These are phyloP conservation scores for Phytopythium chamaehyphon DNA, from an alignment of 352 stramenopile genomes.

Conservation along the genomic window DNA sequence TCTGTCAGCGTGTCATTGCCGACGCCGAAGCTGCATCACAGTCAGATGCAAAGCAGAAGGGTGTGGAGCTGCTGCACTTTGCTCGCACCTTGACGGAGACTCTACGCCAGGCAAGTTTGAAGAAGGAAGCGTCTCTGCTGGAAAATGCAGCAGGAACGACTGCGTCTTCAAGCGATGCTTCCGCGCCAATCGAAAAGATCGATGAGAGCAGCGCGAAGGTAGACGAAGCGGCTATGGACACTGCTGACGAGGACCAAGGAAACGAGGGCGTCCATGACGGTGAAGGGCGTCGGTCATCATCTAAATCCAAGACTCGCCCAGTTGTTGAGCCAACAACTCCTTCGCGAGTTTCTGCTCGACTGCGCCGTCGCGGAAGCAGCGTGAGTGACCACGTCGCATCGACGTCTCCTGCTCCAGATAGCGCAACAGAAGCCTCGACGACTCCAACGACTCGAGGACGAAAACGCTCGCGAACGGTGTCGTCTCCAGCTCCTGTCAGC, in stretches of 20 bases:
- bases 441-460: constrained; percentile 18
- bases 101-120: constrained; percentile 58
- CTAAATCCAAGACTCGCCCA: neutral
- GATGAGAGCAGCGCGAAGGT: neutral
- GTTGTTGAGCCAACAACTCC: constrained; percentile 24
- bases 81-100: constrained; percentile 69
- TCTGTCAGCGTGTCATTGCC: constrained; percentile 70
- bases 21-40: constrained; percentile 45
- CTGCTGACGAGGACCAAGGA: constrained; percentile 14
- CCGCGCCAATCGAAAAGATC: constrained; percentile 6
- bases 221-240: constrained; percentile 8
- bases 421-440: constrained; percentile 10
- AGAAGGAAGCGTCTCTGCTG: constrained; percentile 58
- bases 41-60: constrained; percentile 61
- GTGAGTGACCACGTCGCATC: constrained; percentile 25
- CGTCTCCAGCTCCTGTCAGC: constrained; percentile 27
- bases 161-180: too few species aligned
- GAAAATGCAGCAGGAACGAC: constrained; percentile 6
- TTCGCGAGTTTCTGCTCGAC: constrained; percentile 44
- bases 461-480: constrained; percentile 31
- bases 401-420: constrained; percentile 5
- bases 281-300: neutral
- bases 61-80: constrained; percentile 73
- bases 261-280: neutral
- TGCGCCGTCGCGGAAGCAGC: constrained; percentile 43